A percentile compares a stretch with the other conserved stretches of the same genome.
Evolutionary conservation across 768 basidiomycete genomes (phyloP).

Genomic region (Tulasnella sp.): DNA sequence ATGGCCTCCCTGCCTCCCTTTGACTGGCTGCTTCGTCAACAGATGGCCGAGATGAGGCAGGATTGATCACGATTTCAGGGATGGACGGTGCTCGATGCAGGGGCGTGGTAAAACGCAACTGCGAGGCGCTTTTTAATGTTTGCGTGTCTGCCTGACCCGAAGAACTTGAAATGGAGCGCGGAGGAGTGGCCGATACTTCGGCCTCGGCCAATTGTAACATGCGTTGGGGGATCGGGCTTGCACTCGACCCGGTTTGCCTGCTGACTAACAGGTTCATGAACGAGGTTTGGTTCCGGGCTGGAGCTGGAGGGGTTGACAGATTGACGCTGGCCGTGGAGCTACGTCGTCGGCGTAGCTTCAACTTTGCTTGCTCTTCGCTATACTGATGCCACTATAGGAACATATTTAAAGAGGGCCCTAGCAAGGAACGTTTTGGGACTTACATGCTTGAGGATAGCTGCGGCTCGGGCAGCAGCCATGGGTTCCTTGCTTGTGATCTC

Average conservation of each 20-base stretch:
- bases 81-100: background rate
- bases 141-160: background rate
- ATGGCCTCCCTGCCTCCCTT: slow-evolving; percentile 38
- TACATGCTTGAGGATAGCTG: slow-evolving; percentile 86
- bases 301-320: background rate
- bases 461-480: slow-evolving; percentile 83
- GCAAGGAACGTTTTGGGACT: slow-evolving; percentile 33
- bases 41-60: slow-evolving; percentile 23
- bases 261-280: slow-evolving; percentile 7
- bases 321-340: slow-evolving; percentile 38
- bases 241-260: background rate
- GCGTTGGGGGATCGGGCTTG: background rate
- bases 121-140: background rate
- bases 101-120: background rate
- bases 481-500: slow-evolving; percentile 84
- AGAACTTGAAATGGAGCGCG: slow-evolving; percentile 37
- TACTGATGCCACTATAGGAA: slow-evolving; percentile 75
- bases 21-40: slow-evolving; percentile 10
- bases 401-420: slow-evolving; percentile 18
- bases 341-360: slow-evolving; percentile 38
- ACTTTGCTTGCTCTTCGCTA: slow-evolving; percentile 57
- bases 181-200: slow-evolving; percentile 17
- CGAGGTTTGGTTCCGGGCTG: background rate
- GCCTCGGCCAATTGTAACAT: slow-evolving; percentile 3
- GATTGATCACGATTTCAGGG: slow-evolving; percentile 29